Conservation (phyloP, 2,329 filamentous ascomycete species). For the Diaporthe helianthi region DNA sequence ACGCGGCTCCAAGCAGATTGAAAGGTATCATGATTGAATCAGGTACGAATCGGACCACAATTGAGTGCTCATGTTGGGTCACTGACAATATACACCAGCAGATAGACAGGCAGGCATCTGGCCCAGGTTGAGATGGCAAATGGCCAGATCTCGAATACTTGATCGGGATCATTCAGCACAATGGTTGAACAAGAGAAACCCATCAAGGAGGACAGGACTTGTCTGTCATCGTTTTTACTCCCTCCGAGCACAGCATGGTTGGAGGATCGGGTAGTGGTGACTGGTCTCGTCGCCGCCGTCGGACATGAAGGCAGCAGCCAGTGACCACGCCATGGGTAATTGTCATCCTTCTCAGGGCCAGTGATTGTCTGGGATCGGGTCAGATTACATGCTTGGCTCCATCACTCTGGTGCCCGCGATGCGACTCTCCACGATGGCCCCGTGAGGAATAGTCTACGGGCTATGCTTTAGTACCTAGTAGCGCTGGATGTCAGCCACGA, state of each 20-base stretch:
- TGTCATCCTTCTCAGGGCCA: background rate
- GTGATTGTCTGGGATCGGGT: background rate
- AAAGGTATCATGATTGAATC: background rate
- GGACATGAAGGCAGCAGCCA: background rate
- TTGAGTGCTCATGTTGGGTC: background rate
- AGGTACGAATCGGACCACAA: background rate
- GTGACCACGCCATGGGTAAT: background rate
- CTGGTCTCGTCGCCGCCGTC: background rate
- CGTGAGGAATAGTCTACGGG: background rate
- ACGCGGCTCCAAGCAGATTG: background rate
- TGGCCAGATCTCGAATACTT: background rate
- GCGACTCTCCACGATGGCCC: background rate
- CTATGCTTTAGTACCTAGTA: background rate
- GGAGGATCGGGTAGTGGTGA: background rate
- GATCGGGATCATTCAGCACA: background rate
- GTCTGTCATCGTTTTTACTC: background rate
- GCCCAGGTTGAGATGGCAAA: background rate
- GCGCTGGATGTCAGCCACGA: slow-evolving; percentile 8
- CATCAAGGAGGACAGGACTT: background rate
- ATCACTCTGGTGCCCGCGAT: background rate
- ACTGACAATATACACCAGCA: background rate
- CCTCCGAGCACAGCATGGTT: background rate
- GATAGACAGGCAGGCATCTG: background rate
- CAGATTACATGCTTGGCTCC: background rate
- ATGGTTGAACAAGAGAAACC: slow-evolving; percentile 4